These are phyloP conservation scores for Trifolium repens DNA, from an alignment of 306 rosid genomes.

Conservation along the genomic window DNA sequence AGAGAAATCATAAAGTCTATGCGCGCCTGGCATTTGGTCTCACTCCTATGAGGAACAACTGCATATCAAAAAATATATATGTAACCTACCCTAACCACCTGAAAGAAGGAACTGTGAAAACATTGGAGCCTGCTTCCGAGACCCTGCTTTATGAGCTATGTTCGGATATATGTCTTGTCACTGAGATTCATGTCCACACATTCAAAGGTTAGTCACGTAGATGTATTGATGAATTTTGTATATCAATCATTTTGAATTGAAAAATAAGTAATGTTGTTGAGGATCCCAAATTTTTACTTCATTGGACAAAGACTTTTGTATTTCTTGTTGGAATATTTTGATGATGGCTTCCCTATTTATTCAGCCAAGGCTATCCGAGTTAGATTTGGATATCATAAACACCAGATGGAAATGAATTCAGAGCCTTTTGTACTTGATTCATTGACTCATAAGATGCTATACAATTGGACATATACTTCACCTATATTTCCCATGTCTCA, in stretches of 20 bases:
- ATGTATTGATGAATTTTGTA: neutral
- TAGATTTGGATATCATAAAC: constrained; percentile 53
- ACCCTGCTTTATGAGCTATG: constrained; percentile 54
- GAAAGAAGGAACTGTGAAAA: no score
- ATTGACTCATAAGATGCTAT: constrained; percentile 21
- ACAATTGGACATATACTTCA: constrained; percentile 62
- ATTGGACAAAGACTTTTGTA: constrained; percentile 32
- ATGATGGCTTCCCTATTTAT: constrained; percentile 61
- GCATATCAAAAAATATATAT: constrained; percentile 35
- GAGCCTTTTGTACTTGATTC: neutral
- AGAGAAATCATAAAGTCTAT: constrained; percentile 57
- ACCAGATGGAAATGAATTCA: neutral
- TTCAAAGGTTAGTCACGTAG: constrained; percentile 59
- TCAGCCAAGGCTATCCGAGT: constrained; percentile 68
- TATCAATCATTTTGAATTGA: constrained; percentile 27
- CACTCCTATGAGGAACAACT: constrained; percentile 41
- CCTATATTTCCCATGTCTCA: constrained; percentile 73
- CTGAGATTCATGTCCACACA: constrained; percentile 66
- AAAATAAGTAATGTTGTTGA: constrained; percentile 1
- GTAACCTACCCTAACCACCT: neutral
- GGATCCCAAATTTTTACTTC: constrained; percentile 31
- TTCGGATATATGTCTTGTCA: constrained; percentile 58
- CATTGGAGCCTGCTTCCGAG: constrained; percentile 11
- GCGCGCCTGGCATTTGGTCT: constrained; percentile 58
- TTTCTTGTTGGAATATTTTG: constrained; percentile 65